These are phyloP conservation scores for Gossypium anomalum DNA, from an alignment of 345 rosid species.

Conservation along the genomic window DNA sequence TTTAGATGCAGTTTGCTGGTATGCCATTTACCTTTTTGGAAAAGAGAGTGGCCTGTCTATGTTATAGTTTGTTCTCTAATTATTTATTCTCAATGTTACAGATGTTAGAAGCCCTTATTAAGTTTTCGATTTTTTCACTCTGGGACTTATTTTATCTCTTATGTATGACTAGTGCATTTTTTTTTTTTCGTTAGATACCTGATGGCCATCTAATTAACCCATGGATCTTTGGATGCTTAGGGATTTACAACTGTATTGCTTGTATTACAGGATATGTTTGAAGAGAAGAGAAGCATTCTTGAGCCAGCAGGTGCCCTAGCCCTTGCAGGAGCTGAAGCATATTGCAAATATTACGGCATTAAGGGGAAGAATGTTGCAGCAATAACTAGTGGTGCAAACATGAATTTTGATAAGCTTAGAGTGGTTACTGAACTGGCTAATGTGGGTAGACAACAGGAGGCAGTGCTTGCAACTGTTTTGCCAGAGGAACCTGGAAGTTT, in stretches of 20 bases:
- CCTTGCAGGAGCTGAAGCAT: slow-evolving; percentile 97
- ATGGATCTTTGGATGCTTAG: background rate
- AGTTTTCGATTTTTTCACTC: background rate
- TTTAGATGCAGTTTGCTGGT: background rate
- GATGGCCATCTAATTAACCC: background rate
- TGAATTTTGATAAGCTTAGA: slow-evolving; percentile 91
- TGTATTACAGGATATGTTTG: slow-evolving; percentile 82
- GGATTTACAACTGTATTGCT: slow-evolving; percentile 9
- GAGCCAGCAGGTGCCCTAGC: slow-evolving; percentile 99
- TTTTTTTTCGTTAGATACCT: slow-evolving; percentile 5
- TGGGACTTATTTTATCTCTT: background rate
- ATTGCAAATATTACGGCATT: slow-evolving; percentile 80
- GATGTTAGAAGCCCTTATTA: background rate
- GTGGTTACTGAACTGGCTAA: slow-evolving; percentile 95
- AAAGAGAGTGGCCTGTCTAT: background rate
- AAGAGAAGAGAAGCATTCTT: slow-evolving; percentile 89
- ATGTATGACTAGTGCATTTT: background rate
- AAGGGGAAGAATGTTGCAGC: slow-evolving; percentile 73
- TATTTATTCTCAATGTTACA: background rate
- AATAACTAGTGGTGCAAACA: slow-evolving; percentile 93
- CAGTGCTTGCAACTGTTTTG: slow-evolving; percentile 77
- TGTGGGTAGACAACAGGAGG: slow-evolving; percentile 93
- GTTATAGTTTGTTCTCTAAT: background rate
- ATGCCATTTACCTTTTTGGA: background rate
- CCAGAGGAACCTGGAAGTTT: slow-evolving; percentile 85